phyloP scores from a whole-genome alignment of 163 green algal species.

The Prototheca cutis region DNA sequence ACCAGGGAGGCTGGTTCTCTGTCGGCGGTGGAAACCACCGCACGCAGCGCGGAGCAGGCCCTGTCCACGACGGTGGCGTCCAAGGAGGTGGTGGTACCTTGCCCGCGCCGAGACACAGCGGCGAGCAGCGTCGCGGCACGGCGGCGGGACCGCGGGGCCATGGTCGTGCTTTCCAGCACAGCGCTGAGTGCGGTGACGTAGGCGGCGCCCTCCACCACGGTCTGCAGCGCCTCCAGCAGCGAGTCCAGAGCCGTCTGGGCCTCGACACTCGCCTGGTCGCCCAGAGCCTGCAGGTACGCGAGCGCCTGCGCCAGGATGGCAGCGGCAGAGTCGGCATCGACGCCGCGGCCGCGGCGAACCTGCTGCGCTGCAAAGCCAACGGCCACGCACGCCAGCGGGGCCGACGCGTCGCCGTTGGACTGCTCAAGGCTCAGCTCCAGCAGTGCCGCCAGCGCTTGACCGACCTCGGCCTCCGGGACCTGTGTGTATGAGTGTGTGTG shows the following conservation, averaged over 20 bases:
- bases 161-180: slow-evolving; percentile 24
- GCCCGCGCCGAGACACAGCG: slow-evolving; percentile 5
- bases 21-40: slow-evolving; percentile 10
- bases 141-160: slow-evolving; percentile 25
- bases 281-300: background rate
- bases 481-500: no score
- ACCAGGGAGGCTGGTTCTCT: background rate
- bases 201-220: slow-evolving; percentile 26
- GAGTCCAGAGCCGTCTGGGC: background rate
- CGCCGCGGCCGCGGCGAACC: background rate
- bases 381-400: background rate
- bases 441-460: background rate
- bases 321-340: slow-evolving; percentile 4
- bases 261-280: background rate
- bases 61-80: slow-evolving; percentile 14
- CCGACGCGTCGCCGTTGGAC: no score
- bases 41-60: slow-evolving; percentile 12
- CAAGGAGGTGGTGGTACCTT: slow-evolving; percentile 7
- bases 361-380: background rate
- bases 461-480: background rate
- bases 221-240: slow-evolving; percentile 26
- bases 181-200: slow-evolving; percentile 34
- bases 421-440: no score
- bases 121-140: slow-evolving; percentile 45
- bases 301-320: slow-evolving; percentile 26